Evolutionary conservation across 2,329 filamentous ascomycete species (phyloP), one percentile per base, ranked within the genome.

Genomic region (Colletotrichum liaoningense): DNA sequence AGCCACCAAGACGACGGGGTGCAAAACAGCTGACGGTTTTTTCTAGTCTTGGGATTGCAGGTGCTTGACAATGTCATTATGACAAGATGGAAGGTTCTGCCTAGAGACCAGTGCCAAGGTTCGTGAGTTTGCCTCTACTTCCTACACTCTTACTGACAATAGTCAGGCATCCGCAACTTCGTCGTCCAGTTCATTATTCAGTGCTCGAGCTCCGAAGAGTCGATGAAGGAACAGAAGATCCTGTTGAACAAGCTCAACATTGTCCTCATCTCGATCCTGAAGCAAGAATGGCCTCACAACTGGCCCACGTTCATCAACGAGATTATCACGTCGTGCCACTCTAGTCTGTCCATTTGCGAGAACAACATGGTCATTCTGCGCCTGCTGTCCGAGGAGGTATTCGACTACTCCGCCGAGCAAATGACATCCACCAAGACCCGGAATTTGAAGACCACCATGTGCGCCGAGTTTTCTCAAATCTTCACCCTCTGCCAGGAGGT

Each of bases 271-370:
- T 98, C 95, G 71, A 96, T 99, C 76, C 88, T 99, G 81, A 99
- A 99, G 89, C 97, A 99, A 86, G 97, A 99, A 85, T 99, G 97
- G 97, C 97, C 97, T 70, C 96, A 98, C 86, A 97, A 99, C 88
- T 99, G 97, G 97, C 97, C 97, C 12, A 98, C 95, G 24, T 99
- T 99, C 85, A 98, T 99, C 89, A 98, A 98, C 88, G 97, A 99
- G 87, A 99, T 99, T 84, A 95, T 99, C 79, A 93, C 95, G 26
- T 96, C 97, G 69, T 98, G 95, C 85, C 95, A 97, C 82, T 96
- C 94, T 77, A 98, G 94, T 84, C 88, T 99, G 67, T 97, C 96
- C 49, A 97, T 99, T 79, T 99, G 97, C 90, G 97, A 99, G 86
- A 99, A 99, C 88, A 99, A 99, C 88, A 99, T 99, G 97, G 95